These are phyloP conservation scores for Penicillium verrucosum DNA, from an alignment of 2,329 filamentous ascomycete genomes.

Conservation along the genomic window DNA sequence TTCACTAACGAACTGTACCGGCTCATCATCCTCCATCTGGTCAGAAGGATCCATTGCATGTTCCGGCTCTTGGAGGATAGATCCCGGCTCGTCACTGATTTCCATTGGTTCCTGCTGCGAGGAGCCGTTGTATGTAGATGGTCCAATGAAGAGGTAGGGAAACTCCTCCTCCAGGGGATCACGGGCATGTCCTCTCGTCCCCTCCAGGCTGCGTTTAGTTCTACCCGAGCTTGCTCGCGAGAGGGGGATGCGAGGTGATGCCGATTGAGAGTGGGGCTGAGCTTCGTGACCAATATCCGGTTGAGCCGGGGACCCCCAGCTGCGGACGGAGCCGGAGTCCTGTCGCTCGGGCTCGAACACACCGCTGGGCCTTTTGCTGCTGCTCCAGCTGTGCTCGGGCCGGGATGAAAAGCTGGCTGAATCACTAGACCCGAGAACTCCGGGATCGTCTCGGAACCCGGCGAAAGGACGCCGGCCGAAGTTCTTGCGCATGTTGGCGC, in stretches of 20 bases:
- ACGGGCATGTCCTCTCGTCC: conserved; percentile 60
- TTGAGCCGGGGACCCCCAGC: conserved; percentile 17
- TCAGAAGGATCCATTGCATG: conserved; percentile 26
- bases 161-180: conserved; percentile 64
- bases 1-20: conserved; percentile 64
- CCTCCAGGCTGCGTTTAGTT: conserved; percentile 41
- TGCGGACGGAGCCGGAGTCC: conserved; percentile 27
- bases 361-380: conserved; percentile 16
- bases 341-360: conserved; percentile 22
- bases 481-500: conserved; percentile 50
- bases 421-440: conserved; percentile 12
- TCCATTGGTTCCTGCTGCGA: conserved; percentile 14
- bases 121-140: conserved; percentile 46
- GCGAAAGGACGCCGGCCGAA: conserved; percentile 51
- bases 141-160: conserved; percentile 73
- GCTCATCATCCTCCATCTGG: conserved; percentile 7
- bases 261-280: conserved; percentile 27
- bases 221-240: conserved; percentile 31
- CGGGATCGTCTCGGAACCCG: conserved; percentile 30
- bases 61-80: conserved; percentile 24
- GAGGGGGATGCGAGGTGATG: conserved; percentile 25
- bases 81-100: conserved; percentile 10
- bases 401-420: conserved; percentile 15
- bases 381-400: conserved; percentile 11
- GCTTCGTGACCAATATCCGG: conserved; percentile 14